These are phyloP conservation scores for Berberis thunbergii DNA, from an alignment of 164 flowering plant species.

Conservation along the genomic window DNA sequence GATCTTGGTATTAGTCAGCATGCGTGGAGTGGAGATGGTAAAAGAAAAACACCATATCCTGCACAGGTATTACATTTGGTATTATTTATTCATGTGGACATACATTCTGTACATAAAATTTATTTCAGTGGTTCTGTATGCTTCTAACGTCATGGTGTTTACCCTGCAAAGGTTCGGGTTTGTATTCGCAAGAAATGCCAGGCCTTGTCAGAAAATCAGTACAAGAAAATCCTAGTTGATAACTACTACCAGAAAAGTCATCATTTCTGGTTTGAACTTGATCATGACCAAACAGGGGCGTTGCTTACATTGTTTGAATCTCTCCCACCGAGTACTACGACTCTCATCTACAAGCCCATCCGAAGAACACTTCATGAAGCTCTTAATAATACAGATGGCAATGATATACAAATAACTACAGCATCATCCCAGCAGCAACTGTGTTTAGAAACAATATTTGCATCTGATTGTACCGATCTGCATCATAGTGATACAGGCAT, in stretches of 20 bases:
- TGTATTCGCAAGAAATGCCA: slow-evolving; percentile 39
- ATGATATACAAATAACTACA: too few relatives aligned
- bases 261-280: slow-evolving; percentile 84
- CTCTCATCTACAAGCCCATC: too few relatives aligned
- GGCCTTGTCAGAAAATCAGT: slow-evolving; percentile 52
- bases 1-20: slow-evolving; percentile 49
- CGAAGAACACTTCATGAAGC: too few relatives aligned
- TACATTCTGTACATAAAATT: not conserved
- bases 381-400: too few relatives aligned
- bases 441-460: too few relatives aligned
- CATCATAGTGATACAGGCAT: too few relatives aligned
- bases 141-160: slow-evolving; percentile 9
- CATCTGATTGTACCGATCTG: too few relatives aligned
- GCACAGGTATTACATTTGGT: slow-evolving; percentile 37
- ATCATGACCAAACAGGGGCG: slow-evolving; percentile 54
- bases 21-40: slow-evolving; percentile 67
- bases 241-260: slow-evolving; percentile 36
- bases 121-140: not conserved
- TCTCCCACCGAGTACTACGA: slow-evolving; percentile 5
- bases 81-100: not conserved
- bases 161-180: slow-evolving; percentile 48
- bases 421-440: too few relatives aligned
- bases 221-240: slow-evolving; percentile 41
- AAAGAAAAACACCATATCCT: slow-evolving; percentile 47
- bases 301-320: slow-evolving; percentile 40